A percentile compares a stretch with the other conserved stretches of the same genome.
Conservation (phyloP, 306 rosid genomes). For the Acacia melanoxylon region DNA sequence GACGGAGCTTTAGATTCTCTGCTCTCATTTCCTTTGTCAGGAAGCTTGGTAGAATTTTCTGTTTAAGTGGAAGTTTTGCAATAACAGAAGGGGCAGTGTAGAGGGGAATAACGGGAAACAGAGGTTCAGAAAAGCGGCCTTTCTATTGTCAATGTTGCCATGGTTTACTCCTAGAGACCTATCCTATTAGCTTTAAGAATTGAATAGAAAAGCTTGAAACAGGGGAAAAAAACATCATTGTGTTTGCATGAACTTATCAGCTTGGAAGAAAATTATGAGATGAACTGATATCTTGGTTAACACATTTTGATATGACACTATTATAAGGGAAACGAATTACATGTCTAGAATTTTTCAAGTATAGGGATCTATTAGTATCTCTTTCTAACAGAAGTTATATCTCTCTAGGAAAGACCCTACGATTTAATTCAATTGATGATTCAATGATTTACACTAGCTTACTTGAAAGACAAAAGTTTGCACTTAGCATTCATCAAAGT, state of each 20-base stretch:
- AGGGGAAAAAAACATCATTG: not conserved
- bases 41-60: not conserved
- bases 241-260: not conserved
- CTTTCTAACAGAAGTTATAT: not conserved
- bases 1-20: constrained; percentile 10
- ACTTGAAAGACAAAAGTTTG: not conserved
- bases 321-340: not conserved
- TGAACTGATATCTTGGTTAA: not conserved
- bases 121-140: not conserved
- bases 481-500: not conserved
- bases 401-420: not conserved
- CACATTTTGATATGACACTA: not conserved
- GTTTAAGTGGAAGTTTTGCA: not conserved
- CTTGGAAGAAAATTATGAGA: not conserved
- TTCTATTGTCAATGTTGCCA: not conserved
- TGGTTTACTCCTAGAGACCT: not conserved
- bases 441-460: not conserved
- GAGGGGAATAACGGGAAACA: not conserved
- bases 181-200: not conserved
- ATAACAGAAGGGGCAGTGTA: not conserved
- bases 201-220: not conserved
- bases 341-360: not conserved
- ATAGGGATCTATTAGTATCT: not conserved
- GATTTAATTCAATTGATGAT: not conserved
- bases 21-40: not conserved